These are phyloP conservation scores for Rhizomucor pusillus DNA, from an alignment of 371 early-diverging fungal genomes.

Conservation along the genomic window DNA sequence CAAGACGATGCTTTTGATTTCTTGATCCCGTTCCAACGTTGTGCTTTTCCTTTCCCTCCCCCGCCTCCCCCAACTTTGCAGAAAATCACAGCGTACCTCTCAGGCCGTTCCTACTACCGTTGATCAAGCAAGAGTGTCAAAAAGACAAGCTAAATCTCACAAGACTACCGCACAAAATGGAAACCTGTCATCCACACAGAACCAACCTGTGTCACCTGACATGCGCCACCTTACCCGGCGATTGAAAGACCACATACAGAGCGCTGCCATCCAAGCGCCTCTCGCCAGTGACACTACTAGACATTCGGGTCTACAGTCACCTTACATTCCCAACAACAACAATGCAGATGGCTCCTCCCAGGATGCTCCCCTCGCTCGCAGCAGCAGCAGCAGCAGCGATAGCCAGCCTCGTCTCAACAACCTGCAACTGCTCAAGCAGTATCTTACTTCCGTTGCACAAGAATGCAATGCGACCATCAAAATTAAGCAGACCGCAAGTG, in stretches of 20 bases:
- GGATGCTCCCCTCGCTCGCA: not conserved
- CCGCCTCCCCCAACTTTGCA: too few species aligned
- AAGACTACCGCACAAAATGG: too few species aligned
- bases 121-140: too few species aligned
- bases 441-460: slow-evolving; percentile 33
- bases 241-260: slow-evolving; percentile 24
- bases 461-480: slow-evolving; percentile 15
- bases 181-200: too few species aligned
- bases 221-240: slow-evolving; percentile 19
- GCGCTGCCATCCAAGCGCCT: not conserved
- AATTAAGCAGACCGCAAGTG: slow-evolving; percentile 10
- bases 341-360: slow-evolving; percentile 2
- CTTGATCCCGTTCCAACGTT: too few species aligned
- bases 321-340: not conserved
- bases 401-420: slow-evolving; percentile 15
- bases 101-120: too few species aligned
- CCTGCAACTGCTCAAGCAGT: slow-evolving; percentile 30
- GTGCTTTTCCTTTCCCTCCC: too few species aligned
- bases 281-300: too few species aligned
- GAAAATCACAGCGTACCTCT: too few species aligned
- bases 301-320: too few species aligned
- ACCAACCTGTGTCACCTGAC: slow-evolving; percentile 2
- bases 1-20: too few species aligned
- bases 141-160: too few species aligned
- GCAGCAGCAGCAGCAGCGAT: not conserved